These are phyloP conservation scores for Apiospora kogelbergensis DNA, from an alignment of 2,329 filamentous ascomycete species.

Conservation along the genomic window DNA sequence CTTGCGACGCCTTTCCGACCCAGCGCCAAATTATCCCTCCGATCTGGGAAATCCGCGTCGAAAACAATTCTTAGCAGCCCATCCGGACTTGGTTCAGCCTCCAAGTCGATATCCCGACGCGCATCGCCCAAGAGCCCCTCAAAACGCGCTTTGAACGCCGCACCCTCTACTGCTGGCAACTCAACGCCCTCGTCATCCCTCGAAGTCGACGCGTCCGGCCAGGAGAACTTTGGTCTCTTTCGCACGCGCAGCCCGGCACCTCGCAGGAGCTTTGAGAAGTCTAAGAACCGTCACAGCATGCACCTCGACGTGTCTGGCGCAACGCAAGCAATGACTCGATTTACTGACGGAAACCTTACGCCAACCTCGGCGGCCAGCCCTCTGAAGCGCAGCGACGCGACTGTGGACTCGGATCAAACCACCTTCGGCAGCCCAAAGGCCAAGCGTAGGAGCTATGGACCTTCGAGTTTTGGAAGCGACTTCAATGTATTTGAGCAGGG, in stretches of 20 bases:
- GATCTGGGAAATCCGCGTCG: slow-evolving; percentile 61
- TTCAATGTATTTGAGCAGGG: slow-evolving; percentile 76
- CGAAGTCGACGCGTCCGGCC: slow-evolving; percentile 40
- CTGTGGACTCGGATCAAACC: slow-evolving; percentile 81
- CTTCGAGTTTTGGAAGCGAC: slow-evolving; percentile 58
- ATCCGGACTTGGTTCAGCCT: slow-evolving; percentile 40
- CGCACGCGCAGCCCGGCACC: slow-evolving; percentile 39
- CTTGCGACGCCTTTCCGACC: slow-evolving; percentile 66
- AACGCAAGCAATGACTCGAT: slow-evolving; percentile 48
- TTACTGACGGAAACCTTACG: slow-evolving; percentile 48
- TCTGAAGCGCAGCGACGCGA: slow-evolving; percentile 86
- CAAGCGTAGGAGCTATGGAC: slow-evolving; percentile 85
- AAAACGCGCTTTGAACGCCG: slow-evolving; percentile 72
- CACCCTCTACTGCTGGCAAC: slow-evolving; percentile 68
- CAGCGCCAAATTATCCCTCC: slow-evolving; percentile 65
- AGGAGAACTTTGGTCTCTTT: slow-evolving; percentile 41
- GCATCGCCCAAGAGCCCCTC: slow-evolving; percentile 79
- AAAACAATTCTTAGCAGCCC: slow-evolving; percentile 37
- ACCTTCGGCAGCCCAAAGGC: slow-evolving; percentile 82
- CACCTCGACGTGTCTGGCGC: slow-evolving; percentile 57
- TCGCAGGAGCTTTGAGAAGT: slow-evolving; percentile 47
- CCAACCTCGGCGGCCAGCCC: slow-evolving; percentile 71
- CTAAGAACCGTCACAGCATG: slow-evolving; percentile 51
- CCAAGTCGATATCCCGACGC: slow-evolving; percentile 60
- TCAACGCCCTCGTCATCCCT: slow-evolving; percentile 51